A percentile compares a stretch with the other conserved stretches of the same genome.
Conservation (phyloP, 768 basidiomycete species). For the Lactarius vividus region DNA sequence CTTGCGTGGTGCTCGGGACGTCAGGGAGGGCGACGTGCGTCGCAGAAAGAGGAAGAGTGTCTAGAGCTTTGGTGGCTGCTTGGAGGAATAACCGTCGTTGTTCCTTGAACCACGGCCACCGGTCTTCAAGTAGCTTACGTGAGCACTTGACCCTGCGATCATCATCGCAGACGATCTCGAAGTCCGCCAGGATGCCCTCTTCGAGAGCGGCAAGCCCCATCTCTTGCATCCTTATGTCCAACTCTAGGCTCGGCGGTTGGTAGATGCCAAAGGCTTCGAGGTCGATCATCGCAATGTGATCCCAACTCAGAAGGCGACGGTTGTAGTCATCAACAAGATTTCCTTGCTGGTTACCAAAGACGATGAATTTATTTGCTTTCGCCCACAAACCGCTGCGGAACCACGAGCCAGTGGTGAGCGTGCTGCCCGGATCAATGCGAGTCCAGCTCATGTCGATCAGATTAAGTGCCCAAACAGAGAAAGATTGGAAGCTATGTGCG, state of each 20-base stretch:
- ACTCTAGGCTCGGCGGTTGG: slow-evolving; percentile 68
- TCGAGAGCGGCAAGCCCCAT: slow-evolving; percentile 83
- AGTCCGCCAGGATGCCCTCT: slow-evolving; percentile 80
- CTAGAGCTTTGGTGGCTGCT: slow-evolving; percentile 54
- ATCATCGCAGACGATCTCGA: slow-evolving; percentile 91
- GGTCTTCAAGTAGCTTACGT: slow-evolving; percentile 76
- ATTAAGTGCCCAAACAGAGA: slow-evolving; percentile 95
- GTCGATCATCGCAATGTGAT: slow-evolving; percentile 87
- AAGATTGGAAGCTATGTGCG: slow-evolving; percentile 90
- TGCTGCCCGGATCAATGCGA: slow-evolving; percentile 84
- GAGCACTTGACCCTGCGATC: slow-evolving; percentile 81
- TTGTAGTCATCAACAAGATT: slow-evolving; percentile 93
- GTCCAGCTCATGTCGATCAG: slow-evolving; percentile 80
- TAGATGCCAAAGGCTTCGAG: slow-evolving; percentile 96
- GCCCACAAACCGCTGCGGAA: slow-evolving; percentile 89
- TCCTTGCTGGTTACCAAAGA: slow-evolving; percentile 87
- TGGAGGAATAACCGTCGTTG: slow-evolving; percentile 60
- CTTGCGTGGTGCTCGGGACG: slow-evolving; percentile 47
- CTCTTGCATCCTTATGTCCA: slow-evolving; percentile 74
- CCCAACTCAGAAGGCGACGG: slow-evolving; percentile 85
- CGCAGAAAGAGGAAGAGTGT: slow-evolving; percentile 55
- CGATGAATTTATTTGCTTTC: slow-evolving; percentile 78
- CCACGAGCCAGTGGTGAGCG: slow-evolving; percentile 88
- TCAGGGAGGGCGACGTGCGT: slow-evolving; percentile 65
- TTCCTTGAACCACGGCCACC: slow-evolving; percentile 94